Evolutionary conservation across 2,329 filamentous ascomycete species (phyloP).

Genomic region (Paracamarosporium sp.): DNA sequence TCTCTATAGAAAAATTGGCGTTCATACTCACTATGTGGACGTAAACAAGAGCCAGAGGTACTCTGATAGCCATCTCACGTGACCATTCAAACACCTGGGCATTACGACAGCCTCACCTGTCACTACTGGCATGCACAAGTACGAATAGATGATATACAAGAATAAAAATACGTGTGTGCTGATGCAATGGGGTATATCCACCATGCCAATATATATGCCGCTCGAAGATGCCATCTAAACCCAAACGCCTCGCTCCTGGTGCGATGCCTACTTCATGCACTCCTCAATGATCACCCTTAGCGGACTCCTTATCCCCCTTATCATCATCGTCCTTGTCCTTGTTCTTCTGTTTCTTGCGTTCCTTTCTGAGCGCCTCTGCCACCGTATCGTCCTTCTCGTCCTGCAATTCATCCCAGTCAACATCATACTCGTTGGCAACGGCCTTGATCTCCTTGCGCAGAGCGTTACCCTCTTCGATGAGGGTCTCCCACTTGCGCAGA

Average conservation of each 20-base stretch:
- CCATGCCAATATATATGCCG: not conserved
- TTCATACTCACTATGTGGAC: no score
- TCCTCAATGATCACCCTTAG: slow-evolving; percentile 5
- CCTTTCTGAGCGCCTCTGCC: slow-evolving; percentile 59
- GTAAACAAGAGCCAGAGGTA: no score
- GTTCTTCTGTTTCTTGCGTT: slow-evolving; percentile 48
- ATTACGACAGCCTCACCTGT: no score
- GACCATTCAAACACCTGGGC: no score
- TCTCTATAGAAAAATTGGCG: no score
- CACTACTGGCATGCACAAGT: no score
- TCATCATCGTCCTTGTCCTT: slow-evolving; percentile 44
- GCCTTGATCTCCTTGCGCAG: slow-evolving; percentile 79
- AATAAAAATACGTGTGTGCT: not conserved
- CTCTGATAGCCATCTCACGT: no score
- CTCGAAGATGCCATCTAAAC: not conserved
- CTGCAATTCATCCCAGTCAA: slow-evolving; percentile 81
- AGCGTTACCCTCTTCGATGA: slow-evolving; percentile 81
- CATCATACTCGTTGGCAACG: slow-evolving; percentile 85
- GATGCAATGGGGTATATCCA: not conserved
- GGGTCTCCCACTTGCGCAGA: slow-evolving; percentile 74
- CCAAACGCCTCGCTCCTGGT: not conserved
- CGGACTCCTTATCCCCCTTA: slow-evolving; percentile 22
- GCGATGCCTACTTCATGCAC: not conserved
- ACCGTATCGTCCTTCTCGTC: slow-evolving; percentile 73
- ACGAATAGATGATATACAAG: no score